Evolutionary conservation across 2,329 filamentous ascomycete genomes (phyloP), one percentile per base, ranked within the genome.

Genomic region (Akanthomyces uredinophilus): DNA sequence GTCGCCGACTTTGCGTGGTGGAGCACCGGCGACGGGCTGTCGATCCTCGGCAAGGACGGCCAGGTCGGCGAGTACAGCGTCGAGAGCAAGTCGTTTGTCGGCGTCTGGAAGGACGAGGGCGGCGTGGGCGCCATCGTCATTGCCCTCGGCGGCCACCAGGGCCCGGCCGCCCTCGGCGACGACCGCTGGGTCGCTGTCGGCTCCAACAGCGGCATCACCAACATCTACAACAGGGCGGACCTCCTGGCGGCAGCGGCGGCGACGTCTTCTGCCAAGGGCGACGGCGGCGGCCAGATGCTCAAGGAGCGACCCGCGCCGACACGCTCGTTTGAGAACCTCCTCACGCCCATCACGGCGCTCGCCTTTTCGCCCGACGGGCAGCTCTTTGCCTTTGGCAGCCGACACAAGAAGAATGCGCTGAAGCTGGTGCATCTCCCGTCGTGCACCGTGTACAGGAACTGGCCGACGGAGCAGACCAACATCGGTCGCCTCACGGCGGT

Each of bases 1-100:
- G 87, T 98, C 53, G 89, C 91, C 1, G 94, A 97, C 73, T 96
- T 97, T 70, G 87, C 86, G 1, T 99, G 95, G 95, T 97, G 93
- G 93, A 83, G 86, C 59, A 87, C 91, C 64, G 90, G 93, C 39
- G 84, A 88, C 46, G 94, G 93, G 5, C 80, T 99, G 69, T 89
- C 87, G 0, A 89, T 96, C 47, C 85, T 90, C 1, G 92, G 91
- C 64, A 93, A 89, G 74, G 92, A 90, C 67, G 95, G 95, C 27
- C 91, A 96, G 71, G 84, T 98, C 7, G 92, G 91, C 59, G 95
- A 99, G 78, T 99, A 91, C 84, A 89, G 87, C 71, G 80, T 96
- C 63, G 79, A 80, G 24, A 77, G 84, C 27, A 83, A 83, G 62
- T 83, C 87, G 13, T 90, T 96, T 58, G 71, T 96, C 1, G 91